Evolutionary conservation across 179 eudicot genomes (phyloP), one percentile per base, ranked within the genome.

Genomic region (Patellifolia procumbens): DNA sequence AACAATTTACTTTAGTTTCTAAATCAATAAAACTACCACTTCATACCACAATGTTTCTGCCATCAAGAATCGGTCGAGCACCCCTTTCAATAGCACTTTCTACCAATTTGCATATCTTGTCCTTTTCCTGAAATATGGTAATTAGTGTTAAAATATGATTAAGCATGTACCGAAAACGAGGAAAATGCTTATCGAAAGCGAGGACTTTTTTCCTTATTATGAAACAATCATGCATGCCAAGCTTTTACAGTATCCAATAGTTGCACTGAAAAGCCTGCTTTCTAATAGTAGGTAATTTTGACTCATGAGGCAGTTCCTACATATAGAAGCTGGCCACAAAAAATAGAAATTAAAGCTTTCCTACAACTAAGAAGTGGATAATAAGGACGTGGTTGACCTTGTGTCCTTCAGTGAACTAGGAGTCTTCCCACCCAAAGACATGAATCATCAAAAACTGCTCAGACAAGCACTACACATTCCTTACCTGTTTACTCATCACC

Each of bases 401-500:
- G 45, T 39, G 45, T 42, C 24, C 45, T 39, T 3, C 31, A 28
- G 20, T 4, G 24, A 19, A 0, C n/a, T n/a, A n/a, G 45, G 10
- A 22, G 31, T 53, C n/a, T n/a, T 1, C n/a, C 13, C 15, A 49
- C 1, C 55, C n/a, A 7, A 53, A 53, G 7, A 53, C n/a, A n/a
- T n/a, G n/a, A 19, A 53, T 7, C 59, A 53, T 16, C 55, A 42
- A 73, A 72, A n/a, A 51, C 22, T n/a, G 49, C 28, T 51, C 37
- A 49, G 8, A 22, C 43, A 22, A 73, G 32, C 9, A 73, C 4
- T 42, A 34, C 32, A 24, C 62, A 74, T 34, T 70, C 34, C 29
- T 49, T 75, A 93, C 98, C 97, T 88, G 90, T 81, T 92, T 90
- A 85, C 89, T 92, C 34, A 90, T 88, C 58, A 93, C 92, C 26